These are phyloP conservation scores for Suhomyces canberraensis DNA, from an alignment of 805 yeast genomes.

Conservation along the genomic window DNA sequence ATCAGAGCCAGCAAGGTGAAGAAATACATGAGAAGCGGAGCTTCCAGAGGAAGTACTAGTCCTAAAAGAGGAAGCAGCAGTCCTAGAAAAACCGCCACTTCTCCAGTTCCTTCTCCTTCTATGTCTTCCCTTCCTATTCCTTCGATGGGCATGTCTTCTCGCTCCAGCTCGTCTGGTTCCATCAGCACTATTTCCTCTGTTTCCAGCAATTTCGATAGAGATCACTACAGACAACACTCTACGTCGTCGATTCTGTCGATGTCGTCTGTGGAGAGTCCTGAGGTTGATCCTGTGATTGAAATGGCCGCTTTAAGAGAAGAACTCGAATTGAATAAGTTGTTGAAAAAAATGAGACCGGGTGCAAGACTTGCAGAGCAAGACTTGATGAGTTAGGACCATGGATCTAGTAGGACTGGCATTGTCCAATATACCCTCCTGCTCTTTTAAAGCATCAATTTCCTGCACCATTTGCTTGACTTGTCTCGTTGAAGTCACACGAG, in stretches of 20 bases:
- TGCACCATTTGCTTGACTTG: too few relatives aligned
- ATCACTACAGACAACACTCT: slow-evolving; percentile 22
- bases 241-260: slow-evolving; percentile 9
- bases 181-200: background rate
- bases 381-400: too few relatives aligned
- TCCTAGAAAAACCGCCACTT: slow-evolving; percentile 1
- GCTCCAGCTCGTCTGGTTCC: slow-evolving; percentile 15
- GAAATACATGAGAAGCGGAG: slow-evolving; percentile 25
- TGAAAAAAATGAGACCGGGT: slow-evolving; percentile 11
- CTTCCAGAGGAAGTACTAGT: too few relatives aligned
- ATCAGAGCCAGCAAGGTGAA: slow-evolving; percentile 33
- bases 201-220: background rate
- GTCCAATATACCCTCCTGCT: too few relatives aligned
- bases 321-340: slow-evolving; percentile 25
- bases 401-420: too few relatives aligned
- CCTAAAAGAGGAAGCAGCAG: background rate
- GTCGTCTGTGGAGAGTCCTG: slow-evolving; percentile 5
- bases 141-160: slow-evolving; percentile 1
- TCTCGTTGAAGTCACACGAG: too few relatives aligned
- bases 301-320: slow-evolving; percentile 35
- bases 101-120: slow-evolving; percentile 1
- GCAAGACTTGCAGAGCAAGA: too few relatives aligned
- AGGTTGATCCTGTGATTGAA: slow-evolving; percentile 34
- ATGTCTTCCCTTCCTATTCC: too few relatives aligned
- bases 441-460: background rate